phyloP scores from a whole-genome alignment of 1,284 basidiomycete species.

The Heterobasidion occidentale region DNA sequence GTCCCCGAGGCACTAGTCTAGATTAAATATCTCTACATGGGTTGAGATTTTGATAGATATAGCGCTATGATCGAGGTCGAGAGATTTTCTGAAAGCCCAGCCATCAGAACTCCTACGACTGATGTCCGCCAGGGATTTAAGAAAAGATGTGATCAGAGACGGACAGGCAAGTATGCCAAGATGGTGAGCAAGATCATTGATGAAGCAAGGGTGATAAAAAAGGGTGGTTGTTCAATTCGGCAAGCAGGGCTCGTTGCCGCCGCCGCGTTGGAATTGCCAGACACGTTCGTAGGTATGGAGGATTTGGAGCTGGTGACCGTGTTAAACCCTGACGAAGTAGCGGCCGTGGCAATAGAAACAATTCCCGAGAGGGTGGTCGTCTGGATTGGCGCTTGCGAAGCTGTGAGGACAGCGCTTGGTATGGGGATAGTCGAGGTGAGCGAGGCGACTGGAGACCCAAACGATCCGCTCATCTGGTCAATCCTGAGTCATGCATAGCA shows the following conservation, averaged over 20 bases:
- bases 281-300: neutral
- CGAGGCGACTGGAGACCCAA: conserved; percentile 36
- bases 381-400: conserved; percentile 13
- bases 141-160: neutral
- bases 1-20: neutral
- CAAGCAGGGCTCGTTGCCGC: too few species aligned
- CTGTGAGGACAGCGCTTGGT: conserved; percentile 24
- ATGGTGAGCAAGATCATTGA: neutral
- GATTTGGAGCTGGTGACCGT: neutral
- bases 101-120: too few species aligned
- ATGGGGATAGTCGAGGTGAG: conserved; percentile 40
- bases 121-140: too few species aligned
- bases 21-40: neutral
- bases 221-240: too few species aligned
- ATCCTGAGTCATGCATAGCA: conserved; percentile 27
- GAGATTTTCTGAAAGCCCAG: too few species aligned
- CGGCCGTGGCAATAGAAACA: neutral
- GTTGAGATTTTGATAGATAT: neutral
- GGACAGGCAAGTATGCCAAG: neutral
- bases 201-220: neutral
- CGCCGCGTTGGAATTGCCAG: too few species aligned
- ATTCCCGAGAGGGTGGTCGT: conserved; percentile 5
- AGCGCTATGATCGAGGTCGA: too few species aligned
- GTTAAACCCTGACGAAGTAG: neutral
- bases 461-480: conserved; percentile 50